These are phyloP conservation scores for Plasmodium ovale DNA, from an alignment of 169 alveolate genomes.

Conservation along the genomic window DNA sequence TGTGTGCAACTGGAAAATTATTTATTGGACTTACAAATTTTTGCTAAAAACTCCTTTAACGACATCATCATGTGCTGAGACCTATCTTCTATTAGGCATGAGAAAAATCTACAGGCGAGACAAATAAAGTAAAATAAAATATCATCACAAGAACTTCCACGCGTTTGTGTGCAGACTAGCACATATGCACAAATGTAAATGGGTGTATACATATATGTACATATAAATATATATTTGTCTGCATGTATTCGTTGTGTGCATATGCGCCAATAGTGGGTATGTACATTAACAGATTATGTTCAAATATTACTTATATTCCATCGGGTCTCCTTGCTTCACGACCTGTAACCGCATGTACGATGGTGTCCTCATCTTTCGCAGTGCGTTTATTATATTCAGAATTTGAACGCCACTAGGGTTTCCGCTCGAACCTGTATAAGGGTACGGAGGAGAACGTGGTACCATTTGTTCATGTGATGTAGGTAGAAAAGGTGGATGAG, in stretches of 20 bases:
- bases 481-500: too few species aligned
- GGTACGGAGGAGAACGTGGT: neutral
- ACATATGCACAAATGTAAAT: neutral
- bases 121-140: neutral
- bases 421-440: conserved; percentile 66
- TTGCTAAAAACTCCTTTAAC: conserved; percentile 81
- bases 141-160: neutral
- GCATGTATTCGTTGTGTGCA: neutral
- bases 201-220: conserved; percentile 3
- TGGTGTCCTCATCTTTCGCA: conserved; percentile 80
- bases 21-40: conserved; percentile 57
- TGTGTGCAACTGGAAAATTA: too few species aligned
- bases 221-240: conserved; percentile 9
- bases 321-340: conserved; percentile 87
- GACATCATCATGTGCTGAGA: conserved; percentile 87
- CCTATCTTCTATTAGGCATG: conserved; percentile 83
- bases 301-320: conserved; percentile 79
- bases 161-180: neutral
- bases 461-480: too few species aligned
- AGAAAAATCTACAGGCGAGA: conserved; percentile 73
- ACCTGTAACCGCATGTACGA: conserved; percentile 84
- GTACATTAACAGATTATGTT: neutral
- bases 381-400: conserved; percentile 78
- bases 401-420: conserved; percentile 84
- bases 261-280: neutral